Evolutionary conservation across 257 asterid species (phyloP).

Genomic region (Fraxinus americana): DNA sequence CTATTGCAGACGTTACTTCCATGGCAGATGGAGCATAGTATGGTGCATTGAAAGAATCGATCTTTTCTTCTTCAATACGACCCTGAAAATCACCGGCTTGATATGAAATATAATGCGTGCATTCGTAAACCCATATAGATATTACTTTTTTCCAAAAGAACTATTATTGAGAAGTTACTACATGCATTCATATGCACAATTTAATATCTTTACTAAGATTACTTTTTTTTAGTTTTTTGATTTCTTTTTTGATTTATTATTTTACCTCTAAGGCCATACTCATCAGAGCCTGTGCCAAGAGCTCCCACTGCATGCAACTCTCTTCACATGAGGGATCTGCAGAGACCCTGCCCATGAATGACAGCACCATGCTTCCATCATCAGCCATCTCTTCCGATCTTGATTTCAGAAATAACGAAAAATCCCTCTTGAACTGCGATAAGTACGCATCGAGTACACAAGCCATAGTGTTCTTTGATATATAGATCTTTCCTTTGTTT

Average conservation of each 20-base stretch:
- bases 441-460: slow-evolving; percentile 48
- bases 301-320: slow-evolving; percentile 72
- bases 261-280: slow-evolving; percentile 55
- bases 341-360: slow-evolving; percentile 60
- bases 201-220: neutral
- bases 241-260: neutral
- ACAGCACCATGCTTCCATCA: slow-evolving; percentile 66
- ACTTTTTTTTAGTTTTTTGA: no score
- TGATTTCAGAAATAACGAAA: slow-evolving; percentile 45
- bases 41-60: slow-evolving; percentile 58
- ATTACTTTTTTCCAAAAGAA: neutral
- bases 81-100: slow-evolving; percentile 33
- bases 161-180: neutral
- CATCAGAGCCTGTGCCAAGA: slow-evolving; percentile 58
- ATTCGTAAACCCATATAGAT: no score
- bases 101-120: no score
- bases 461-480: slow-evolving; percentile 53
- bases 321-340: slow-evolving; percentile 45
- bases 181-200: neutral
- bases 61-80: slow-evolving; percentile 36
- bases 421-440: slow-evolving; percentile 53
- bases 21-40: slow-evolving; percentile 60
- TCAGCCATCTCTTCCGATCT: slow-evolving; percentile 62
- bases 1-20: slow-evolving; percentile 46
- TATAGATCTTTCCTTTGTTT: slow-evolving; percentile 71